These are phyloP conservation scores for Amauroascus verrucosus DNA, from an alignment of 2,329 filamentous ascomycete genomes.

Conservation along the genomic window DNA sequence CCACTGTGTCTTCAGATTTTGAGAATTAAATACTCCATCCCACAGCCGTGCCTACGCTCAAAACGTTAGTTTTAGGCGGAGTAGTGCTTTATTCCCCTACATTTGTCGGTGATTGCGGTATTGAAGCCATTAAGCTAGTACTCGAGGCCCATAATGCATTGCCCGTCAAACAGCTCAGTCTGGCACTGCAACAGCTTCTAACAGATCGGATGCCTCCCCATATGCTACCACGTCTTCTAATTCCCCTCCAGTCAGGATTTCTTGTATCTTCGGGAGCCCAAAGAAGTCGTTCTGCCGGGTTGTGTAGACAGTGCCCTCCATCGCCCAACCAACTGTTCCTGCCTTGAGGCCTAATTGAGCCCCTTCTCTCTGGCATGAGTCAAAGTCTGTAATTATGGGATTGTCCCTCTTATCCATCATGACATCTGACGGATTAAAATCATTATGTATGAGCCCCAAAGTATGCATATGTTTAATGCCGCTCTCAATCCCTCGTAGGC, in stretches of 20 bases:
- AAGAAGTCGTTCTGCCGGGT: slow-evolving; percentile 4
- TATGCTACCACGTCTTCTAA: too few relatives aligned
- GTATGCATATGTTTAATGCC: slow-evolving; percentile 4
- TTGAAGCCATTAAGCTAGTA: too few relatives aligned
- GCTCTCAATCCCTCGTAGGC: slow-evolving; percentile 1
- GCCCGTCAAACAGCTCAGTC: too few relatives aligned
- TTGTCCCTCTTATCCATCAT: slow-evolving; percentile 1
- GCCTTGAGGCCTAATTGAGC: slow-evolving; percentile 1
- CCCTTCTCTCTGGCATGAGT: slow-evolving; percentile 4
- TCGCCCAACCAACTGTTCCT: slow-evolving; percentile 1
- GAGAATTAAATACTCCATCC: too few relatives aligned
- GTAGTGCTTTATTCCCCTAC: too few relatives aligned
- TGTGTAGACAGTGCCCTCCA: not conserved
- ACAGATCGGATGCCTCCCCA: too few relatives aligned
- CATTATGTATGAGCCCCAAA: slow-evolving; percentile 5
- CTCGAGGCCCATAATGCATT: too few relatives aligned
- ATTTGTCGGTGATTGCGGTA: too few relatives aligned
- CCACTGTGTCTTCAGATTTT: too few relatives aligned
- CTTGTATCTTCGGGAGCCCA: slow-evolving; percentile 1
- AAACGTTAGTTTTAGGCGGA: too few relatives aligned
- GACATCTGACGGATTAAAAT: not conserved
- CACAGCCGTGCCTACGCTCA: too few relatives aligned
- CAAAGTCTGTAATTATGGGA: slow-evolving; percentile 5
- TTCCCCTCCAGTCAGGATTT: not conserved
- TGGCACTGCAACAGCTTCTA: too few relatives aligned